Conservation (phyloP, 805 yeast genomes). For the Clavispora carvajalis region DNA sequence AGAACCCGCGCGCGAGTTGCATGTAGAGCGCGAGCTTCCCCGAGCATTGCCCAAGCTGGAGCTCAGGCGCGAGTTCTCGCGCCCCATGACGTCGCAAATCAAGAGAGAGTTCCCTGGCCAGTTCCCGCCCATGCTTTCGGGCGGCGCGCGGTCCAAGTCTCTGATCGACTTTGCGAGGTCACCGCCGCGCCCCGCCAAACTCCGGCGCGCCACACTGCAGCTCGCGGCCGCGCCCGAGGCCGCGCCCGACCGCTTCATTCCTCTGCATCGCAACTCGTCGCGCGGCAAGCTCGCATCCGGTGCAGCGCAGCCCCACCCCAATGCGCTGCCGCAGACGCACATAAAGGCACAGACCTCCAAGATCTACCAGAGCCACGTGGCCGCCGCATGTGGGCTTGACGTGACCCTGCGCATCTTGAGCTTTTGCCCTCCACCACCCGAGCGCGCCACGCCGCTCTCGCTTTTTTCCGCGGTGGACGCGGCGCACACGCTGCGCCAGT, state of each 20-base stretch:
- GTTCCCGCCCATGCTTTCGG: conserved; percentile 6
- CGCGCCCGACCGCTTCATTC: conserved; percentile 37
- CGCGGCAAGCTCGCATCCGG: conserved; percentile 33
- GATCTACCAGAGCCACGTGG: conserved; percentile 75
- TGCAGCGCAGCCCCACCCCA: conserved; percentile 34
- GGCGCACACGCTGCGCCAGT: conserved; percentile 18
- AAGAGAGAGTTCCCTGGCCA: not conserved
- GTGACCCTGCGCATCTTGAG: conserved; percentile 78
- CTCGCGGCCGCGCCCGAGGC: conserved; percentile 10
- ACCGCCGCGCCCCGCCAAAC: conserved; percentile 16
- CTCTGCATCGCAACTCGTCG: conserved; percentile 37
- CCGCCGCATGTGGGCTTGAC: conserved; percentile 89
- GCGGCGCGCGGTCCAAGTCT: conserved; percentile 8
- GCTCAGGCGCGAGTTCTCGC: not conserved
- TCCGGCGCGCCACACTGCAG: conserved; percentile 14
- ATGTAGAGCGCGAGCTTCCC: too few relatives aligned
- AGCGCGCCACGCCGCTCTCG: conserved; percentile 33
- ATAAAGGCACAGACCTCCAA: conserved; percentile 49
- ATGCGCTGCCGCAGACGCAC: conserved; percentile 50
- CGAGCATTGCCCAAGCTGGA: too few relatives aligned
- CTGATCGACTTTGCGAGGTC: conserved; percentile 14
- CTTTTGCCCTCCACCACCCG: conserved; percentile 85
- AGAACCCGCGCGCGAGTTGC: too few relatives aligned
- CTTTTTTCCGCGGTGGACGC: conserved; percentile 24
- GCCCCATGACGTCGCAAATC: conserved; percentile 2